Evolutionary conservation across 2,329 filamentous ascomycete species (phyloP), one percentile per base, ranked within the genome.

Genomic region (Aspergillus sp.): DNA sequence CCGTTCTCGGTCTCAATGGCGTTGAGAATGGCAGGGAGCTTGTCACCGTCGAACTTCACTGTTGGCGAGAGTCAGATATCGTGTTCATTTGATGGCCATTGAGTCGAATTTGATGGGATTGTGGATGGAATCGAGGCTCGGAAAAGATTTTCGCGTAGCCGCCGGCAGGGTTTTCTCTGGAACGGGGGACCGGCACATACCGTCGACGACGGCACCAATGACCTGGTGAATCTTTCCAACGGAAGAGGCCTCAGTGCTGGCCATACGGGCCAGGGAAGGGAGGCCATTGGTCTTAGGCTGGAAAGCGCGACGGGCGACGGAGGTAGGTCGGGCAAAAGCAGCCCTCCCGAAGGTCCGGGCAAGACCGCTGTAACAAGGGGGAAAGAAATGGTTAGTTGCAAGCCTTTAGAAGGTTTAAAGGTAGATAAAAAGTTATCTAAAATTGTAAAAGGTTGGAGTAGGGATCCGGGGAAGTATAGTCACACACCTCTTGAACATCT

Each of bases 141-240:
- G 71, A 71, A 75, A 75, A 76, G 76, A 76, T 80, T 81, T 80
- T 78, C 73, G 70, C 68, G 68, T 62, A 67, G 64, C 57, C 64
- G 66, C 56, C 59, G 58, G 52, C 63, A 58, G 54, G 64, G 60
- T 57, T 67, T 65, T 64, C 11, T 36, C 32, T 36, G 32, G 32
- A 69, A 63, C 61, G 51, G 57, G 62, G 60, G 54, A 58, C 48
- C 57, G 53, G 58, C 60, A 78, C 90, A 84, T 85, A 96, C 92
- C 92, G 84, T 98, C 95, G 75, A 98, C 95, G 80, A 98, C 93
- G 84, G 95, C 94, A 90, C 95, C 93, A 84, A 97, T 97, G 81
- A 97, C 93, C 84, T 92, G 83, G 78, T 86, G 83, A 77, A 88
- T 84, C 81, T 85, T 88, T 77, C 88, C 88, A 78, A 83, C 78